A percentile compares a stretch with the other conserved stretches of the same genome.
phyloP scores from a whole-genome alignment of 2,329 filamentous ascomycete species.

The Pseudogymnoascus sp. region DNA sequence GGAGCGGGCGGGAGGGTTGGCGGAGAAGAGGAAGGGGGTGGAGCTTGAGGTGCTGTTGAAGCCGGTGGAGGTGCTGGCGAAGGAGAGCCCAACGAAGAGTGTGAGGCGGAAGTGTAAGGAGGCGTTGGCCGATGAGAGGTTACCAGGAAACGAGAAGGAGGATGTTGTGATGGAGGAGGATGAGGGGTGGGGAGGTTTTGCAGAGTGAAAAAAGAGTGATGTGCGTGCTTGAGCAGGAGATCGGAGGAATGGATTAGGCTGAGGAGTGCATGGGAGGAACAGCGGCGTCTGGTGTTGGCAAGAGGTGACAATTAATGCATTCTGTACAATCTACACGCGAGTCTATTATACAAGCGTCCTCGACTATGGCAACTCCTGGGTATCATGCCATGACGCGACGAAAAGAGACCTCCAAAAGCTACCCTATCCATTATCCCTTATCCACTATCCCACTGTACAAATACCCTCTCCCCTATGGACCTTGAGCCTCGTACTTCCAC shows the following conservation, averaged over 20 bases:
- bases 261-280: not conserved
- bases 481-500: conserved; percentile 59
- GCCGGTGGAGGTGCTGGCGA: conserved; percentile 37
- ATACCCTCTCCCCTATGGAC: conserved; percentile 30
- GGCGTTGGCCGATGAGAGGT: conserved; percentile 63
- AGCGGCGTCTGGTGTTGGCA: conserved; percentile 12
- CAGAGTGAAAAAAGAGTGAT: conserved; percentile 19
- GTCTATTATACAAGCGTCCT: conserved; percentile 5
- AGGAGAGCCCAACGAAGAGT: conserved; percentile 57
- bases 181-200: conserved; percentile 31
- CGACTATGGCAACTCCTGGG: conserved; percentile 11
- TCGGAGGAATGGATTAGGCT: not conserved
- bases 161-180: conserved; percentile 32
- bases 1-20: conserved; percentile 57
- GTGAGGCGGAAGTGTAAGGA: conserved; percentile 65
- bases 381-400: conserved; percentile 13
- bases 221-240: not conserved
- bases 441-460: not conserved
- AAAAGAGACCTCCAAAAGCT: conserved; percentile 12
- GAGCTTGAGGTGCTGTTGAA: conserved; percentile 34
- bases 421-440: not conserved
- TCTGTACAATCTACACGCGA: conserved; percentile 12
- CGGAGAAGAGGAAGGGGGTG: conserved; percentile 30
- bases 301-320: conserved; percentile 19
- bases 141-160: conserved; percentile 52